Base-by-base conservation (phyloP, 1,284 basidiomycete species). In the Trametes versicolor region DNA sequence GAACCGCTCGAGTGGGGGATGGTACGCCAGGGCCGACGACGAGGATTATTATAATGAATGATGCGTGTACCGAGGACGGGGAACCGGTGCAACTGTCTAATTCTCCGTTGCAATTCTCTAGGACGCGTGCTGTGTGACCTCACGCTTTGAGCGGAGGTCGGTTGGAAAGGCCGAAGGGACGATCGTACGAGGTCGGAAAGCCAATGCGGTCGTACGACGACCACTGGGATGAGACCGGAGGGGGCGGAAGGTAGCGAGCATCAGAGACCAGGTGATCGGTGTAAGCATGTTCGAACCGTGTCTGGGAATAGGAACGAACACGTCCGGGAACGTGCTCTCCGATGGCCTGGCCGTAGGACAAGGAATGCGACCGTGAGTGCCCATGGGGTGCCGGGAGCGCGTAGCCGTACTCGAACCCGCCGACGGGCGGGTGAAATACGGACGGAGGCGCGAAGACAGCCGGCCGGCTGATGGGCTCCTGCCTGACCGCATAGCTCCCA, bases 251-350 rank as follows among this genome's bases (percentile, higher is more conserved):
- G 34, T 77, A 75, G 52, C 80, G 76, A 64, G 85, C 81, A 61
- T 82, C 77, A 53, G 79, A 74, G 76, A 82, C 76, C 58, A 76
- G 81, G 59, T 81, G 67, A 62, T 87, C 82, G 65, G 79, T 80
- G 69, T 80, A 82, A 62, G 79, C 77, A 66, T 85, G 85, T 59
- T 86, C 85, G 73, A 83, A 85, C 56, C 79, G 80, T 48, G 83
- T 78, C 71, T 89, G 86, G 48, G 89, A 88, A 70, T 86, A 87
- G 49, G 89, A 87, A 64, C 85, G 87, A 67, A 80, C 72, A 68
- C 89, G 89, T 70, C 82, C 79, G 62, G 80, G 78, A 25, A 79
- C 72, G 55, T 73, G 71, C 29, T 80, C 78, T 47, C 79, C 77
- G 70, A 80, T 80, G 64, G 85, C 85, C 65, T 85, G 81, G 61